These are phyloP conservation scores for Calycina herbarum DNA, from an alignment of 2,329 filamentous ascomycete genomes.

Conservation along the genomic window DNA sequence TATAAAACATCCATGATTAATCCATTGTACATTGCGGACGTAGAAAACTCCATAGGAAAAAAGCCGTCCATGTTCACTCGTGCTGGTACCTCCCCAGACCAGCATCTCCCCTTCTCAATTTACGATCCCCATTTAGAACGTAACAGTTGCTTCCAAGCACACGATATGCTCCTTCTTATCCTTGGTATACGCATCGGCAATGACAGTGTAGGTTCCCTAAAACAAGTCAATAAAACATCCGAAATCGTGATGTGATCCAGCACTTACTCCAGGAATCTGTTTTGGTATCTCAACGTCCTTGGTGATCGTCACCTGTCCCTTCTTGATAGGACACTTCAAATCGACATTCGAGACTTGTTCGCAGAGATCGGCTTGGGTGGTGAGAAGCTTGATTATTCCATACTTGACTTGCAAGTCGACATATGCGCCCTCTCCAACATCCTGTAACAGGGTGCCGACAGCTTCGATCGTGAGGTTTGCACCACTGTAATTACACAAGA, in stretches of 20 bases:
- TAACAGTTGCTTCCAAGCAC: slow-evolving; percentile 76
- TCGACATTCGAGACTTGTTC: slow-evolving; percentile 87
- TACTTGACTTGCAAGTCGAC: slow-evolving; percentile 88
- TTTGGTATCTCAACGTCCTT: slow-evolving; percentile 84
- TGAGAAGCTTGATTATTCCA: slow-evolving; percentile 86
- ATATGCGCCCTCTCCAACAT: slow-evolving; percentile 75
- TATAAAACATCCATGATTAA: slow-evolving; percentile 1
- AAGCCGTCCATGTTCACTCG: not conserved
- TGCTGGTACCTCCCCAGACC: not conserved
- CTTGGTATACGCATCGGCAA: slow-evolving; percentile 78
- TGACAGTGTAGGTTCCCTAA: slow-evolving; percentile 86
- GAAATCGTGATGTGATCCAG: not conserved
- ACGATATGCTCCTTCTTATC: slow-evolving; percentile 72
- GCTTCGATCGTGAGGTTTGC: slow-evolving; percentile 76
- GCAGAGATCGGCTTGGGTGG: slow-evolving; percentile 79
- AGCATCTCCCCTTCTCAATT: not conserved
- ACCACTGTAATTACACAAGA: slow-evolving; percentile 57
- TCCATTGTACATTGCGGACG: slow-evolving; percentile 6
- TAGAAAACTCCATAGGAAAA: not conserved
- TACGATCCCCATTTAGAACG: slow-evolving; percentile 46
- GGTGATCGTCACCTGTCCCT: slow-evolving; percentile 69
- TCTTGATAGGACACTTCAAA: slow-evolving; percentile 81
- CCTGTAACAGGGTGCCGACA: slow-evolving; percentile 69
- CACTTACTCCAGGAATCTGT: slow-evolving; percentile 83
- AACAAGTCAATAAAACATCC: slow-evolving; percentile 24